Conservation (phyloP, 257 asterid species). For the Anisodus tanguticus region DNA sequence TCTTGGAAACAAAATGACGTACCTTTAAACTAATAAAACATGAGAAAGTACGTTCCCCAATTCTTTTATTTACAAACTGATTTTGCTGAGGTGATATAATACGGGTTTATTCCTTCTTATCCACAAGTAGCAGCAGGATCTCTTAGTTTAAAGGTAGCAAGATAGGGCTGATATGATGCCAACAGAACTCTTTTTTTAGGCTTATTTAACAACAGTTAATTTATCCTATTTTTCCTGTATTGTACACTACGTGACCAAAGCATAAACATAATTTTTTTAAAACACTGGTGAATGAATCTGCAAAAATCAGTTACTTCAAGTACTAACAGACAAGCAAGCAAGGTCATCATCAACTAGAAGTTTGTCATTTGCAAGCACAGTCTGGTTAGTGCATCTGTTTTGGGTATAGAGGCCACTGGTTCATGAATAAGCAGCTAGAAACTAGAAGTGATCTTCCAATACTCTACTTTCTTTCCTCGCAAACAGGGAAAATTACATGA, state of each 20-base stretch:
- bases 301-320: constrained; percentile 7
- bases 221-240: background rate
- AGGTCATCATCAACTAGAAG: constrained; percentile 6
- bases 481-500: constrained; percentile 6
- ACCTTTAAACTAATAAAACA: constrained; percentile 2
- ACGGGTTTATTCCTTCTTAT: background rate
- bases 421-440: constrained; percentile 4
- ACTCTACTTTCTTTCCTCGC: background rate
- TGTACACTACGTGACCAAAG: background rate
- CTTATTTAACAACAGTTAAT: background rate
- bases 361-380: constrained; percentile 4
- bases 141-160: background rate
- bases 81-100: constrained; percentile 12
- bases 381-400: background rate
- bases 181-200: background rate
- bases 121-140: constrained; percentile 3
- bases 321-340: constrained; percentile 3
- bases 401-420: background rate
- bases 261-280: background rate
- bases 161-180: background rate
- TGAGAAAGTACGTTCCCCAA: background rate
- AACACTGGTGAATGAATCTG: background rate
- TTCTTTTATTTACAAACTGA: background rate
- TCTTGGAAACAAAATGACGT: constrained; percentile 7
- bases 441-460: constrained; percentile 18